Base-by-base conservation (phyloP, 768 basidiomycete genomes). In the Tricholoma furcatifolium region DNA sequence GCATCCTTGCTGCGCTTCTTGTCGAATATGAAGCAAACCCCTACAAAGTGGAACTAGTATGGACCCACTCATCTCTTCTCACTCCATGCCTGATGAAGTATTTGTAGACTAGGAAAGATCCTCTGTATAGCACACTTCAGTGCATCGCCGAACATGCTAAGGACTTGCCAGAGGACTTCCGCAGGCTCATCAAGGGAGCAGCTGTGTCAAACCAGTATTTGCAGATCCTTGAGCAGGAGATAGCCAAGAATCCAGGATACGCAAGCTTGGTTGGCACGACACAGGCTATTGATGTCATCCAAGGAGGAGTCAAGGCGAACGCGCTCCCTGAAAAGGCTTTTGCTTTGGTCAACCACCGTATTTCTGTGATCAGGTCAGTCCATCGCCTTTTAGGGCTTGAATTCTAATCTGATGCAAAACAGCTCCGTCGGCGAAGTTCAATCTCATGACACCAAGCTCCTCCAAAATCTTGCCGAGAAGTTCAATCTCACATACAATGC, bases 261-360 rank as follows among this genome's bases (percentile, higher is more conserved):
- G 75, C 73, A 50, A 82, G 74, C 55, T 63, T 84, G 8, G 72
- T 83, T 4, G 75, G 82, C 31, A 91, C 88, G 4, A 91, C 91
- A 1, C 88, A 91, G 66, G 91, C 91, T 1, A 78, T 87, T 40
- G 89, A 91, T 60, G 63, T 93, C 11, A 76, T 84, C 32, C 70
- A 74, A n/a, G 83, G 83, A 18, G 85, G 84, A 10, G 80, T 85
- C 24, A 91, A 91, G 67, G 75, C 77, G 23, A 93, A 93, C 60
- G 89, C 90, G 23, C 77, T 94, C 20, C 91, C 91, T 1, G 91
- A 93, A 67, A 74, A 71, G 50, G 85, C 81, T 1, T 83, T 73
- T 65, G 87, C 84, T 1, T 66, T 90, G 20, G 76, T 91, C 24
- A 88, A 91, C 62, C 87, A 88, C 60, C 83, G 88, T 5, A 81